A percentile compares a stretch with the other conserved stretches of the same genome.
Conservation (phyloP, 164 flowering plant species). For the Berberis thunbergii region DNA sequence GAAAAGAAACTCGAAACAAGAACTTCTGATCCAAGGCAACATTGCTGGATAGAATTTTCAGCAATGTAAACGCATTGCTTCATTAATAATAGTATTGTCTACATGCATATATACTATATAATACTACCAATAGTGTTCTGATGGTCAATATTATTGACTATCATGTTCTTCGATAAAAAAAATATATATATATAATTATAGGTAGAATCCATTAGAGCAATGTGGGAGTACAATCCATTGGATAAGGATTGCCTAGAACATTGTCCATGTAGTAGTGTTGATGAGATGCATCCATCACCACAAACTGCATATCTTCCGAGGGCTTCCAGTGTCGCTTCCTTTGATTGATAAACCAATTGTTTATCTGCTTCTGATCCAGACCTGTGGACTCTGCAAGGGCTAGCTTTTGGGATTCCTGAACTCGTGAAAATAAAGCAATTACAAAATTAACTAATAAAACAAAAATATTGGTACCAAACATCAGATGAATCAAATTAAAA, state of each 20-base stretch:
- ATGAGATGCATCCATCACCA: constrained; percentile 27
- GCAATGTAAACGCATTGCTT: too few relatives aligned
- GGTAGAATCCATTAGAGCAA: not conserved
- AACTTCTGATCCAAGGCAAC: too few relatives aligned
- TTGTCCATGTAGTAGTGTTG: constrained; percentile 64
- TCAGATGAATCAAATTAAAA: too few relatives aligned
- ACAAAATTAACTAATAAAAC: not conserved
- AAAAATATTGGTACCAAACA: not conserved
- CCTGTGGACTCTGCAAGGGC: constrained; percentile 75
- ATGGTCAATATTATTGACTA: too few relatives aligned
- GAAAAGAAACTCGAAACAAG: too few relatives aligned
- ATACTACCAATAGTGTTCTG: too few relatives aligned
- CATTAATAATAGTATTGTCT: too few relatives aligned
- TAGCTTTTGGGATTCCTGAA: constrained; percentile 18
- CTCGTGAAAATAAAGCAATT: not conserved
- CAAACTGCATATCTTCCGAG: constrained; percentile 77
- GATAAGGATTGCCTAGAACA: constrained; percentile 50
- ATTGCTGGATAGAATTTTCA: too few relatives aligned
- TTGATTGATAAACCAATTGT: constrained; percentile 87
- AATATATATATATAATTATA: not conserved
- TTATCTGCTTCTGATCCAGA: constrained; percentile 73
- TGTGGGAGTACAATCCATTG: constrained; percentile 59
- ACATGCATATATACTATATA: too few relatives aligned
- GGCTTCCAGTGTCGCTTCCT: constrained; percentile 87
- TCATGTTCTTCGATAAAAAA: too few relatives aligned